These are phyloP conservation scores for Arxiozyma heterogenica DNA, from an alignment of 1,139 yeast genomes.

Conservation along the genomic window DNA sequence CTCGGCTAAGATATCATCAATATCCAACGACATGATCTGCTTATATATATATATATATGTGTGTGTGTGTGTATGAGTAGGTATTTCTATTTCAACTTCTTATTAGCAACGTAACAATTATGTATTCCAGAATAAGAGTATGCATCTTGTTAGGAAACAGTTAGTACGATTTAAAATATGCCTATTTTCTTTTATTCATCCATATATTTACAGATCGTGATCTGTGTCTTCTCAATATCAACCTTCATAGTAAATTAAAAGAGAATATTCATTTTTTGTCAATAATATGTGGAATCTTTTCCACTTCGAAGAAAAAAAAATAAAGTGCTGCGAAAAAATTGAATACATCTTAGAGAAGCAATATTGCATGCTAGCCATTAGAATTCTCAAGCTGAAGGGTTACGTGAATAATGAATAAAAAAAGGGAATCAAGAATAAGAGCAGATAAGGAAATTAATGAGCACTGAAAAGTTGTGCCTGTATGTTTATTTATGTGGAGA, in stretches of 20 bases:
- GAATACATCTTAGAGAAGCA: neutral
- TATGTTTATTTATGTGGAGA: neutral
- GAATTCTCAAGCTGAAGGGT: neutral
- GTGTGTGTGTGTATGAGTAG: neutral
- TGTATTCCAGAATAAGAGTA: neutral
- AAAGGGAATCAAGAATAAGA: neutral
- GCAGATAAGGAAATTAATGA: no score
- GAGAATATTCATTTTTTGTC: neutral
- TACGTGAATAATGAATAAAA: neutral
- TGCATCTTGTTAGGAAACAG: neutral
- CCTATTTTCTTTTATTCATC: no score
- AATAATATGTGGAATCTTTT: neutral
- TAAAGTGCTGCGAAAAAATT: neutral
- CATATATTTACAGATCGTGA: neutral
- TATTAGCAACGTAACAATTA: no score
- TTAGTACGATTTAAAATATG: no score
- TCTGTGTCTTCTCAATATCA: no score
- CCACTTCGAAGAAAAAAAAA: neutral
- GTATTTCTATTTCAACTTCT: neutral
- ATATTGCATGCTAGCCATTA: neutral
- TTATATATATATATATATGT: no score
- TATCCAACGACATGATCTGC: constrained; percentile 39
- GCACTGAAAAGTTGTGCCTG: neutral
- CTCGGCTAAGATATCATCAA: constrained; percentile 60
- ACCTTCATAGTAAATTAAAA: no score